Evolutionary conservation across 2,329 filamentous ascomycete species (phyloP), one percentile per base, ranked within the genome.

Genomic region (Diaporthe capsici): DNA sequence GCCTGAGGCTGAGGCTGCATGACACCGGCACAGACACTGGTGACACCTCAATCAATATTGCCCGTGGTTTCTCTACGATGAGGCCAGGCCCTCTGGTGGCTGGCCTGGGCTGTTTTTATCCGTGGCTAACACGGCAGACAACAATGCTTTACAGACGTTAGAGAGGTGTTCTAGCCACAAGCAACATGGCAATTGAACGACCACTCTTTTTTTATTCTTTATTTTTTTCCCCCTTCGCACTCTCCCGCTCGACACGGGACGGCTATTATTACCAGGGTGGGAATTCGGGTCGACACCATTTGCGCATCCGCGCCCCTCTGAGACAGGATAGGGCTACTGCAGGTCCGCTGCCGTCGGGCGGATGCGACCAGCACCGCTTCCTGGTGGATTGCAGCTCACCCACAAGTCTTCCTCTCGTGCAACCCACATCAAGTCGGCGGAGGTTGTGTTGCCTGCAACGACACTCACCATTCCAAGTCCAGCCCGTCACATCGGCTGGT

Each of bases 271-370:
- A 42, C 63, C 20, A 34, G 44, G 31, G 44, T 53, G 28, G 63
- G 47, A 15, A 10, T 28, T 28, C 47, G 34, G 3, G 47, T 53
- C 31, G 13, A 39, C 7, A 39, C 34, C 65, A 53, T 25, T 51
- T 39, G 47, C 47, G 47, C n/a, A 28, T 70, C 25, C 47, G 49
- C 65, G 49, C 49, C 65, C 49, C 49, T 55, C 49, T 53, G 49
- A 70, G 65, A 70, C 65, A 70, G 65, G 65, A n/a, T 37, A 55
- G 15, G 65, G 65, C 65, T 70, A 55, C 65, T 70, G 65, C 65
- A 70, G 65, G 49, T 70, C 65, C 65, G 65, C 65, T 70, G 65
- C 49, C 65, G 65, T 70, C 65, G 65, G 65, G 65, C 34, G 65
- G 65, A 55, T 42, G 49, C 49, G 31, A 70, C 47, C 34, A 55